Conservation (phyloP, 768 basidiomycete species). For the Terana coerulea region DNA sequence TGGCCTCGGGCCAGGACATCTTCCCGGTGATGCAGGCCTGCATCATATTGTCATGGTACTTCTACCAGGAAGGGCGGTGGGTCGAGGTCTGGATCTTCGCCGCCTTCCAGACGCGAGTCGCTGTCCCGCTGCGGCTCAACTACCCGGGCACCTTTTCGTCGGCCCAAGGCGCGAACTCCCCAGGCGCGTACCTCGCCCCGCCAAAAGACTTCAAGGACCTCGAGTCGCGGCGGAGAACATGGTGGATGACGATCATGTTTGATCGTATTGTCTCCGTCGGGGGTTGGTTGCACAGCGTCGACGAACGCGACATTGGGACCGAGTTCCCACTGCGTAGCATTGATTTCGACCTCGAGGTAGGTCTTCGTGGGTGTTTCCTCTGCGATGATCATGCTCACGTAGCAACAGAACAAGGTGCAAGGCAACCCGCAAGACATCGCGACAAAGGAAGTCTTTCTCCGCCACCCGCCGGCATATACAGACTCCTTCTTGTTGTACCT, state of each 20-base stretch:
- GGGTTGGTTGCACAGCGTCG: conserved; percentile 83
- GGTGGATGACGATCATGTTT: conserved; percentile 91
- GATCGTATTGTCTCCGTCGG: conserved; percentile 69
- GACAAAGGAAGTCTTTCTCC: conserved; percentile 59
- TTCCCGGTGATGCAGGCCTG: conserved; percentile 87
- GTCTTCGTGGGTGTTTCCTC: conserved; percentile 17
- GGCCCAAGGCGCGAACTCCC: conserved; percentile 60
- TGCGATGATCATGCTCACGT: not conserved
- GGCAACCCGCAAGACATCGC: conserved; percentile 76
- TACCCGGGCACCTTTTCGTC: conserved; percentile 78
- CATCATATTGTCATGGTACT: conserved; percentile 84
- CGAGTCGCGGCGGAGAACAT: conserved; percentile 75
- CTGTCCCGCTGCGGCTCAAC: conserved; percentile 77
- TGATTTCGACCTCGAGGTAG: conserved; percentile 75
- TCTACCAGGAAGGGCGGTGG: conserved; percentile 87
- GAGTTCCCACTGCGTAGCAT: conserved; percentile 72
- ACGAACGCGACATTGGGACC: conserved; percentile 81
- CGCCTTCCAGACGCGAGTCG: conserved; percentile 78
- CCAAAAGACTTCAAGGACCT: conserved; percentile 73
- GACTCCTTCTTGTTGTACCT: conserved; percentile 80
- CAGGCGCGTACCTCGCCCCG: conserved; percentile 76
- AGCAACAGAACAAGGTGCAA: conserved; percentile 48
- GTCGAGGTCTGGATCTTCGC: conserved; percentile 93
- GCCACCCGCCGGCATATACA: conserved; percentile 72
- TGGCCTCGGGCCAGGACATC: conserved; percentile 86